Base-by-base conservation (phyloP, 2,329 filamentous ascomycete genomes). In the Amphichorda felina region DNA sequence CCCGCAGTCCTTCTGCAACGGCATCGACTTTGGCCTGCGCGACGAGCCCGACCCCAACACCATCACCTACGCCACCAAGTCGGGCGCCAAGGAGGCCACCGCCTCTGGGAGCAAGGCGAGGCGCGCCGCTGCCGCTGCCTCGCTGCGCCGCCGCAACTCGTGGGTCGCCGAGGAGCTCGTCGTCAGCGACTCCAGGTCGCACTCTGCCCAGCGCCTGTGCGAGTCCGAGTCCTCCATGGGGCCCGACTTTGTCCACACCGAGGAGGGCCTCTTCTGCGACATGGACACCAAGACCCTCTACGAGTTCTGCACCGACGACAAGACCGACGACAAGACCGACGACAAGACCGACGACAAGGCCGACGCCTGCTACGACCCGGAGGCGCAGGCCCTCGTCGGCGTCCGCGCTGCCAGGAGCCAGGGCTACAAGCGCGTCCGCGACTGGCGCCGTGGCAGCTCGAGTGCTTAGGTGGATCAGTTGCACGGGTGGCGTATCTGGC, bases 241-340 rank as follows among this genome's bases (percentile, higher is more conserved):
- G 5, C 51, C 50, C 1, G 49, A 51, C 40, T 49, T 52, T 27
- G 10, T 48, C 13, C 43, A 46, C 30, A 18, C 38, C 3, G 22
- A 16, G 13, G 38, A 45, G 10, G 38, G 44, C 7, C 36, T 29
- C 1, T 50, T 52, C 40, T 54, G 51, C 38, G 45, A 50, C 16
- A 52, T 54, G 50, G 39, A 42, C 4, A 42, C 49, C 34, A 48
- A 47, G 43, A 46, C 41, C 11, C 24, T 43, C 7, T 50, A 33
- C 36, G 25, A 32, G 9, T 18, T 33, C 29, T 38, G 36, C 36
- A 14, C 16, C 4, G 5, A 24, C 11, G 31, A 19, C 18, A n/a
- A 24, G 21, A 24, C 21, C 21, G 21, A 24, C n/a, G n/a, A n/a
- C n/a, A n/a, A n/a, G n/a, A 14, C 16, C 4, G 5, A 24, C 11